Percentiles rank a stretch among this genome's conserved stretches.
Evolutionary conservation across 2,329 filamentous ascomycete species (phyloP).

Genomic region (Penicillium italicum): DNA sequence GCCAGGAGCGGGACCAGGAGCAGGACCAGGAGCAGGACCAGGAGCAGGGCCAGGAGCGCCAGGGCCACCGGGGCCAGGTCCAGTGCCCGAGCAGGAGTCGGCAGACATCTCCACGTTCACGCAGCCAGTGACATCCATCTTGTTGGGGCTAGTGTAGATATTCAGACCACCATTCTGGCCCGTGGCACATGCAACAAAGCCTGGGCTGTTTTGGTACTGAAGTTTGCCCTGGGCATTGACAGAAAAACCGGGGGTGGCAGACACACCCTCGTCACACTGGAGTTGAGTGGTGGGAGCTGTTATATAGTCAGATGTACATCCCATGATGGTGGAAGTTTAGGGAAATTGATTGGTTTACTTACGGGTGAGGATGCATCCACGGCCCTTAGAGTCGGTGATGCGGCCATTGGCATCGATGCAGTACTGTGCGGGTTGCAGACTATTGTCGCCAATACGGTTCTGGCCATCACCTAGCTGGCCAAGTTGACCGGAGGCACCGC

Average conservation of each 20-base stretch:
- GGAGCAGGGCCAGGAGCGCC: no score
- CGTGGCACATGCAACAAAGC: conserved; percentile 61
- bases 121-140: conserved; percentile 34
- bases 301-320: conserved; percentile 1
- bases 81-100: conserved; percentile 34
- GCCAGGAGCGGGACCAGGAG: no score
- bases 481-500: conserved; percentile 51
- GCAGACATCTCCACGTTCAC: conserved; percentile 33
- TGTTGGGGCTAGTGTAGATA: conserved; percentile 39
- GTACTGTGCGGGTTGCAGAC: conserved; percentile 48
- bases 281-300: conserved; percentile 56
- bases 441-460: conserved; percentile 53
- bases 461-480: conserved; percentile 62
- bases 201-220: conserved; percentile 49
- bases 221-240: conserved; percentile 54
- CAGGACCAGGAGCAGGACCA: no score
- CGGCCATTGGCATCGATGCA: conserved; percentile 52
- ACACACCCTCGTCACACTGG: conserved; percentile 57
- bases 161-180: conserved; percentile 40
- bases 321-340: neutral
- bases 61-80: neutral
- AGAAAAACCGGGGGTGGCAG: conserved; percentile 54
- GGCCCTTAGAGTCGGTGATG: conserved; percentile 54
- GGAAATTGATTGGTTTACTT: conserved; percentile 23
- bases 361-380: conserved; percentile 64